Conservation (phyloP, 1,139 yeast genomes). For the Geotrichum candidum region DNA sequence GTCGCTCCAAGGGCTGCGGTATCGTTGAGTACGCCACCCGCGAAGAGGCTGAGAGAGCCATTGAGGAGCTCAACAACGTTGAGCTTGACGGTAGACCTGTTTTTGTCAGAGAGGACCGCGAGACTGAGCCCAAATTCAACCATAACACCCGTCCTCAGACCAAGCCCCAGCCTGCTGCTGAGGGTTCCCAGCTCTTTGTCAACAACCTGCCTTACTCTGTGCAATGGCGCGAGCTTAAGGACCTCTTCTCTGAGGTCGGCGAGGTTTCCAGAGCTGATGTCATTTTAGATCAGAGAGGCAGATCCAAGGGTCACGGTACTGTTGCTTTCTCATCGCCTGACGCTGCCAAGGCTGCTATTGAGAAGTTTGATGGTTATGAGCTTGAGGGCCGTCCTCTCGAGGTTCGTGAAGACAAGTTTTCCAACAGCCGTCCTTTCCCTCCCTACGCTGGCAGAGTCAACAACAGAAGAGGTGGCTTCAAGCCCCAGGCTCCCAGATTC, state of each 20-base stretch:
- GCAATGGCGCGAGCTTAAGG: constrained; percentile 82
- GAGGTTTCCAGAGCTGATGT: constrained; percentile 77
- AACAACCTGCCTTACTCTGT: constrained; percentile 77
- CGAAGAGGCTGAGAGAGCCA: constrained; percentile 71
- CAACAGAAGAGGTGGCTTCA: constrained; percentile 17
- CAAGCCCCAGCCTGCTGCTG: constrained; percentile 17
- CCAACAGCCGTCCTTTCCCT: constrained; percentile 44
- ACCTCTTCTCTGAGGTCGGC: constrained; percentile 73
- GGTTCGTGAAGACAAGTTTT: constrained; percentile 44
- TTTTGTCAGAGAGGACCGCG: constrained; percentile 68
- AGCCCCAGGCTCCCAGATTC: constrained; percentile 14
- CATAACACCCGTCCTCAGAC: neutral
- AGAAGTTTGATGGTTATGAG: constrained; percentile 87
- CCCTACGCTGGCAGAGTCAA: constrained; percentile 20
- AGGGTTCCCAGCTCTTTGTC: constrained; percentile 59
- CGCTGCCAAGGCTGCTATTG: constrained; percentile 86
- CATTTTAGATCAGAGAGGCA: constrained; percentile 56
- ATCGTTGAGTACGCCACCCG: constrained; percentile 79
- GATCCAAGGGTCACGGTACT: constrained; percentile 82
- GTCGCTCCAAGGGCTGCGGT: constrained; percentile 63
- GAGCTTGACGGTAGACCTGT: constrained; percentile 72
- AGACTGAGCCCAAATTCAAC: constrained; percentile 28
- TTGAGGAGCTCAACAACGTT: constrained; percentile 61
- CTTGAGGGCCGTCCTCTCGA: constrained; percentile 84
- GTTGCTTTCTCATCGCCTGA: constrained; percentile 82